A percentile compares a stretch with the other conserved stretches of the same genome.
Conservation (phyloP, 805 yeast genomes). For the Starmerella khaoyaiensis region DNA sequence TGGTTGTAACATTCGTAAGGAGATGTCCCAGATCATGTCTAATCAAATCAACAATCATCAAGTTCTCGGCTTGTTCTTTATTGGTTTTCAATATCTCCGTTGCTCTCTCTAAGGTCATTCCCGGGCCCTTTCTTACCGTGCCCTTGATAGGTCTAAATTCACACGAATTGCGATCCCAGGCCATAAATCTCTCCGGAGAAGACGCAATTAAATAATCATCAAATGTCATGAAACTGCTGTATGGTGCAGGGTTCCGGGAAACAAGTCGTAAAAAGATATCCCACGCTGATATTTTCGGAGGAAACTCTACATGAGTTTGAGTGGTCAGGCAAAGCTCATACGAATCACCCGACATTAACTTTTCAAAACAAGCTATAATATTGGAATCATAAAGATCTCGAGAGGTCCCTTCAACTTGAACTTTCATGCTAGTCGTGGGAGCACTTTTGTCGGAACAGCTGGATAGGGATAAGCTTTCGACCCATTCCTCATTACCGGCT, state of each 20-base stretch:
- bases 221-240: conserved; percentile 66
- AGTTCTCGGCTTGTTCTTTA: conserved; percentile 87
- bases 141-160: conserved; percentile 95
- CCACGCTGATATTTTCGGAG: conserved; percentile 40
- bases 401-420: not conserved
- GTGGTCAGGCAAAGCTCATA: conserved; percentile 87
- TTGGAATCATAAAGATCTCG: conserved; percentile 37
- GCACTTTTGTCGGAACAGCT: not conserved
- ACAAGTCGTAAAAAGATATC: conserved; percentile 62
- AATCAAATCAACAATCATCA: conserved; percentile 93
- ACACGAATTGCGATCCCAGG: conserved; percentile 52
- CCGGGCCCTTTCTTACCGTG: conserved; percentile 59
- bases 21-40: conserved; percentile 76
- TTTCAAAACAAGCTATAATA: conserved; percentile 53
- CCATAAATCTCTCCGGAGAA: conserved; percentile 86
- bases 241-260: conserved; percentile 78
- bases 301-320: conserved; percentile 48
- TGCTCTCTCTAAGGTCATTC: conserved; percentile 47
- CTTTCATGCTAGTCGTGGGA: not conserved
- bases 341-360: conserved; percentile 68
- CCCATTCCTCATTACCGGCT: conserved; percentile 15
- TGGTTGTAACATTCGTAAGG: conserved; percentile 51
- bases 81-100: conserved; percentile 57
- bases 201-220: conserved; percentile 60
- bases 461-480: not conserved